Percentiles rank a stretch among this genome's conserved stretches.
Evolutionary conservation across 768 basidiomycete species (phyloP).

Genomic region (Amanita polypyramis): DNA sequence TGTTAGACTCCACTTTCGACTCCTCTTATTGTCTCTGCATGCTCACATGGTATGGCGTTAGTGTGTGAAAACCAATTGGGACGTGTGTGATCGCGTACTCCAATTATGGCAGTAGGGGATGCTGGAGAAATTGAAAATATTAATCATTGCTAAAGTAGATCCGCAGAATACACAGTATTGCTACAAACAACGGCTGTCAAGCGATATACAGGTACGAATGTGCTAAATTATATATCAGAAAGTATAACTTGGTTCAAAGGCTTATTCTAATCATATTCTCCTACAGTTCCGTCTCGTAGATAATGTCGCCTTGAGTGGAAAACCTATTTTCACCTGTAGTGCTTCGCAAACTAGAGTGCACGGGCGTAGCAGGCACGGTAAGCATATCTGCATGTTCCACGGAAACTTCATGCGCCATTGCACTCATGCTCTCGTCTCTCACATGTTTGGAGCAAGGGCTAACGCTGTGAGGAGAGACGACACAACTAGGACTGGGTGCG

Average conservation of each 20-base stretch:
- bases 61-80: not conserved
- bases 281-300: not conserved
- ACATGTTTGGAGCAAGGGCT: not conserved
- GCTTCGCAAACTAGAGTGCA: not conserved
- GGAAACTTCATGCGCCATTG: not conserved
- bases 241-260: not conserved
- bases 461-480: not conserved
- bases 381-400: not conserved
- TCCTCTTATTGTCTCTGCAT: slow-evolving; percentile 3
- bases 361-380: not conserved
- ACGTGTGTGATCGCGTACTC: not conserved
- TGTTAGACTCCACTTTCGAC: too few relatives aligned
- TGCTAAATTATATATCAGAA: not conserved
- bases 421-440: not conserved
- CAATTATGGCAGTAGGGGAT: too few relatives aligned
- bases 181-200: too few relatives aligned
- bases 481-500: not conserved
- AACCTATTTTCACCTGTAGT: not conserved
- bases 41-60: slow-evolving; percentile 1
- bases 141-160: too few relatives aligned
- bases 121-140: too few relatives aligned
- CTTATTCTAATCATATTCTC: not conserved
- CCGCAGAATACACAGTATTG: too few relatives aligned
- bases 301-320: not conserved
- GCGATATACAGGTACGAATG: not conserved